Base-by-base conservation (phyloP, 371 early-diverging fungal genomes). In the Saksenaea oblongispora region DNA sequence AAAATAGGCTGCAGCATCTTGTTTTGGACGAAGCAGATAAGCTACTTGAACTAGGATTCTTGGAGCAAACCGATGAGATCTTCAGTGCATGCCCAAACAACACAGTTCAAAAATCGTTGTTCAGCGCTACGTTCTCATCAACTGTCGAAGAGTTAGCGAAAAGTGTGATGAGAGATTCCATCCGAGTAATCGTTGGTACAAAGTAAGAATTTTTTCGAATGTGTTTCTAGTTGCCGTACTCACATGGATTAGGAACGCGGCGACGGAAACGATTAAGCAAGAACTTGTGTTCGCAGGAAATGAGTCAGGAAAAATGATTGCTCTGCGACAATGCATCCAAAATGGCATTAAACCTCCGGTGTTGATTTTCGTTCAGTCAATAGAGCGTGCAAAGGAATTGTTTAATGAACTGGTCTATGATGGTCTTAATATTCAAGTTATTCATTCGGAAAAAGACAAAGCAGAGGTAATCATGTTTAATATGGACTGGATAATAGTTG, bases 21-120 rank as follows among this genome's bases (percentile, higher is more conserved):
- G 85, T 95, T 28, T 81, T 98, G 54, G 98, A 98, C 77, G 98
- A 98, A 79, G 96, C 97, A 22, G 98, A 98, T 73, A 89, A 90
- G 59, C 76, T 97, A 60, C 80, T 98, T 67, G 97, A 96, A 22
- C 79, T 88, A 56, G 98, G 95, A 54, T 98, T 96, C 75, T 69
- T 95, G 73, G 93, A 93, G 41, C 95, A 95, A 69, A 89, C 91
- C 3, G 95, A 95, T 65, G 93, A 92, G 69, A 93, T 95, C 54
- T 79, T 95, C 56, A 91, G 95, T 0, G 92, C 94, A 1, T 97
- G 96, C 79, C 86, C 93, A 5, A 80, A 83, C 22, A 60, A 83
- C 2, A 75, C 72, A 8, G 81, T 95, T 26, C 93, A 92, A 69
- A 97, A 90, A 60, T 85, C 91, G 0, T 73, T 99, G 37, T 99